phyloP scores from a whole-genome alignment of 768 basidiomycete species.

The Leccinum boreale region DNA sequence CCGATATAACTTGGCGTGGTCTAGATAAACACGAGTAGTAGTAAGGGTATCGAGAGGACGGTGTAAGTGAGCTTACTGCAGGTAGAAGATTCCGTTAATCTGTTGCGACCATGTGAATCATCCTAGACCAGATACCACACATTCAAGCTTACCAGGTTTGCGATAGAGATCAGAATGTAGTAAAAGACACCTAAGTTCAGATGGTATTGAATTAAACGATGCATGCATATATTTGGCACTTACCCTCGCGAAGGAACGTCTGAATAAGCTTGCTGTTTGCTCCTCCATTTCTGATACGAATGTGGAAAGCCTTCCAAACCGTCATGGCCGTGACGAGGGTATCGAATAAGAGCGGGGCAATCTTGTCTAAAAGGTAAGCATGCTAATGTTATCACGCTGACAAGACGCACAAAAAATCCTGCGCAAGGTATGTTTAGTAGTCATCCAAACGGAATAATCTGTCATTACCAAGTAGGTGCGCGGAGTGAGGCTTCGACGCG shows the following conservation, averaged over 20 bases:
- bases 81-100: conserved; percentile 82
- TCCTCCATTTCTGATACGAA: conserved; percentile 70
- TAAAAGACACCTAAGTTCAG: conserved; percentile 62
- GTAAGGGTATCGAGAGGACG: conserved; percentile 2
- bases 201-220: not conserved
- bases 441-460: not conserved
- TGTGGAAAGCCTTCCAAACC: conserved; percentile 72
- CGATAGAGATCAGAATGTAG: conserved; percentile 82
- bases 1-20: conserved; percentile 78
- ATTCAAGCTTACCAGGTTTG: conserved; percentile 54
- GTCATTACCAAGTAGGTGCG: conserved; percentile 69
- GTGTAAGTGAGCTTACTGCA: conserved; percentile 53
- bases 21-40: conserved; percentile 33
- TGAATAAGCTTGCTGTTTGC: conserved; percentile 78
- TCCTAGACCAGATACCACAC: not conserved
- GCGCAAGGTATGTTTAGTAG: conserved; percentile 8
- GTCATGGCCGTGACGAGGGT: conserved; percentile 81
- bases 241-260: conserved; percentile 81
- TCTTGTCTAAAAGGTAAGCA: conserved; percentile 39
- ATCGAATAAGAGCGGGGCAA: conserved; percentile 79
- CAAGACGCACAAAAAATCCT: conserved; percentile 57
- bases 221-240: conserved; percentile 8
- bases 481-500: conserved; percentile 78
- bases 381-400: not conserved
- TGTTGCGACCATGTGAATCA: conserved; percentile 15